These are phyloP conservation scores for Kwoniella mangroviensis DNA, from an alignment of 768 basidiomycete species.

Conservation along the genomic window DNA sequence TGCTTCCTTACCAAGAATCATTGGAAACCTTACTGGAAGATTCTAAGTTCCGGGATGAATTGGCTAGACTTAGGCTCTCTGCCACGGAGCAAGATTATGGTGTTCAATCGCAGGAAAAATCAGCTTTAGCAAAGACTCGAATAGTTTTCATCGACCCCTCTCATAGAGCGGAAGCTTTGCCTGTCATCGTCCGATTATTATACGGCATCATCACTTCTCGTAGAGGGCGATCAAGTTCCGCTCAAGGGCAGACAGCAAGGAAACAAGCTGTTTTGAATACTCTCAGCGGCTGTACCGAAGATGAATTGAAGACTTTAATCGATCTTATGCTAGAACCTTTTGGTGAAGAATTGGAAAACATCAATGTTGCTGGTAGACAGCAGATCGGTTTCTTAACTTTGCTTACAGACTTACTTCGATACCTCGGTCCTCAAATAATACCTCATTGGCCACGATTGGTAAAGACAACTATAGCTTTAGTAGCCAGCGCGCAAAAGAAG, in stretches of 20 bases:
- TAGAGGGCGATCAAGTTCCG: constrained; percentile 65
- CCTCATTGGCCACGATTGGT: constrained; percentile 77
- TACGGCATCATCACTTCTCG: constrained; percentile 88
- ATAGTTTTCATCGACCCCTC: constrained; percentile 61
- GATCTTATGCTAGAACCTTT: constrained; percentile 86
- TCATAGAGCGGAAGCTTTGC: constrained; percentile 71
- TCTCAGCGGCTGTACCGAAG: constrained; percentile 70
- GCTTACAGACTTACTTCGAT: constrained; percentile 79
- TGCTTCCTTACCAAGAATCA: constrained; percentile 67
- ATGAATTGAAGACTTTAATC: constrained; percentile 76
- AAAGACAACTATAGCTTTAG: constrained; percentile 69
- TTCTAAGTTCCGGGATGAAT: constrained; percentile 84
- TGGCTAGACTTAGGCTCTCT: constrained; percentile 70
- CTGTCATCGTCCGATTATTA: constrained; percentile 72
- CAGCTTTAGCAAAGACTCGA: constrained; percentile 20
- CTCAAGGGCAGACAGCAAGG: constrained; percentile 68
- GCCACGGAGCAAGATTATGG: constrained; percentile 57
- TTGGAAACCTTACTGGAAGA: constrained; percentile 78
- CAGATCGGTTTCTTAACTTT: constrained; percentile 83
- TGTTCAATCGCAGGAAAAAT: constrained; percentile 24
- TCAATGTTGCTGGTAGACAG: constrained; percentile 60
- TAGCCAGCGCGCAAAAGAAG: constrained; percentile 68
- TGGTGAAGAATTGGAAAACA: constrained; percentile 4
- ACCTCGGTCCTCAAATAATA: constrained; percentile 74
- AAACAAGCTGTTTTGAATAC: constrained; percentile 75